Base-by-base conservation (phyloP, 768 basidiomycete genomes). In the Leccinum boreale region DNA sequence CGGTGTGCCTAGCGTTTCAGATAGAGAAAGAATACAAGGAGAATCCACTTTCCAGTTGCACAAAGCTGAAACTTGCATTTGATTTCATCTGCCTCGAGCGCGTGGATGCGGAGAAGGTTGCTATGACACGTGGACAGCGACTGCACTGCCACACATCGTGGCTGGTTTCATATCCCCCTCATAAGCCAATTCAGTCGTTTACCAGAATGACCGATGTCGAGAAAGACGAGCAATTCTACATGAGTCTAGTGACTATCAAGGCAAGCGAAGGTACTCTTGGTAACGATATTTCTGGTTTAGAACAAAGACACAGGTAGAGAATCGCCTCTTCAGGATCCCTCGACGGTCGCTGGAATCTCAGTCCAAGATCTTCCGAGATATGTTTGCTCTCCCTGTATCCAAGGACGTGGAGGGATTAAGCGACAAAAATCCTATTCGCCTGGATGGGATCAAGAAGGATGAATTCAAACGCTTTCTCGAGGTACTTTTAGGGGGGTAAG, bases 391-490 rank as follows among this genome's bases (percentile, higher is more conserved):
- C 14, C 67, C 69, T 44, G 28, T 35, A 19, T 5, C 53, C 4
- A 42, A 39, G 23, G n/a, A 58, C 24, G 17, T 33, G 26, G 70
- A 73, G 46, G 66, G 68, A 2, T 56, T 49, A 4, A 57, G 45
- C n/a, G 60, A 68, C 28, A 33, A 35, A n/a, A 58, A 67, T 42
- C 70, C 68, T n/a, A 61, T 73, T 47, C 58, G 54, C 45, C 52
- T 68, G 24, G 50, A 65, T 21, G 66, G 63, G 9, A 51, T 73
- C 9, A 62, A 60, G 47, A 62, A 55, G 28, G 50, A 59, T 1
- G 72, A 70, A 7, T 73, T 74, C 55, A 62, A 52, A 36, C 58
- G 54, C 28, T 61, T 73, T 12, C 61, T 73, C 36, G 52, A 61
- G 33, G 66, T 65, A 7, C 59, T 73, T 21, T 62, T 64, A n/a